These are phyloP conservation scores for Eucalyptus pauciflora DNA, from an alignment of 345 rosid species.

Conservation along the genomic window DNA sequence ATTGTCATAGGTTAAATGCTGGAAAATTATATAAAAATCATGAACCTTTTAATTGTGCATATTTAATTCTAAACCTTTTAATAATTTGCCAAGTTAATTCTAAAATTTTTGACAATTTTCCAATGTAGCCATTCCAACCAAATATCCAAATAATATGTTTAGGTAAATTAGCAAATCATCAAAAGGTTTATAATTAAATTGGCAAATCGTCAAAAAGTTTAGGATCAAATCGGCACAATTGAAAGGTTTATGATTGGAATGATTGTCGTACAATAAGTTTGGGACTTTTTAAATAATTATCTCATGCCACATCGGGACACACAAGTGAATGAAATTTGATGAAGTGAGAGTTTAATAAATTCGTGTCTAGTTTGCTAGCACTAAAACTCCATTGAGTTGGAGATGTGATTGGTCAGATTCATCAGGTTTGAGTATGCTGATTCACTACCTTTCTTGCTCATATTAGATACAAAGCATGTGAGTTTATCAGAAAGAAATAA, in stretches of 20 bases:
- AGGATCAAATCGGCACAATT: rapidly evolving
- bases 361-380: not conserved
- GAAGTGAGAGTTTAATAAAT: not conserved
- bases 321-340: not conserved
- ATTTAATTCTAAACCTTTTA: too few relatives aligned
- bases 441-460: not conserved
- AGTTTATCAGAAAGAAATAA: not conserved
- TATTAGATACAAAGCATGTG: not conserved
- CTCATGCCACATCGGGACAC: not conserved
- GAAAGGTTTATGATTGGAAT: too few relatives aligned
- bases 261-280: too few relatives aligned
- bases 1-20: not conserved
- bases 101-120: rapidly evolving
- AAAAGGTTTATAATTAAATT: too few relatives aligned
- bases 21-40: too few relatives aligned
- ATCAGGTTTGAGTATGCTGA: not conserved
- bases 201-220: rapidly evolving
- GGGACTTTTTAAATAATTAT: too few relatives aligned
- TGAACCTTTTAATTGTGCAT: rapidly evolving
- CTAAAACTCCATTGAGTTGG: not conserved
- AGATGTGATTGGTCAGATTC: not conserved
- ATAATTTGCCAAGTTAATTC: rapidly evolving
- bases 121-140: too few relatives aligned
- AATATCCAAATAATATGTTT: too few relatives aligned
- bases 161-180: too few relatives aligned